Base-by-base conservation (phyloP, 2,329 filamentous ascomycete species). In the Sodiomyces alkalinus region DNA sequence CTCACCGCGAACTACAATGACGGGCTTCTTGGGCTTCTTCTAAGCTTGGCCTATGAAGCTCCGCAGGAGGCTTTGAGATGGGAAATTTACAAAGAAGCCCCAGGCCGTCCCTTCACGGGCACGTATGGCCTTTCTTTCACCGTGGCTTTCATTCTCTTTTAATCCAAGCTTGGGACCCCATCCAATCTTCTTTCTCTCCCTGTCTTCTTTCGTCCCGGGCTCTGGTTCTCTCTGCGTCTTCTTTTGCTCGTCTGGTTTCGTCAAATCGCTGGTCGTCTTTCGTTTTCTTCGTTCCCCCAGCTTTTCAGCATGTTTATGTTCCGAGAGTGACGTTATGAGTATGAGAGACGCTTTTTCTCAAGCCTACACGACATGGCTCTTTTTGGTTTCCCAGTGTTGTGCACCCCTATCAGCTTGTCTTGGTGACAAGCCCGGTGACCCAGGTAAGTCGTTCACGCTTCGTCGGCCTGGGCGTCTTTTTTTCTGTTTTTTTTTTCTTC, bases 331-430 rank as follows among this genome's bases (percentile, higher is more conserved):
- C n/a, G n/a, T n/a, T n/a, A n/a, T n/a, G n/a, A n/a, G n/a, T n/a
- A n/a, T n/a, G n/a, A n/a, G n/a, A n/a, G n/a, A n/a, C n/a, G n/a
- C n/a, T n/a, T n/a, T n/a, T n/a, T n/a, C n/a, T n/a, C 52, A 53
- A 42, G 47, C 51, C 25, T 55, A 53, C 43, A 41, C 52, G 34
- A 60, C 60, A 35, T 67, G 61, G 58, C 51, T 66, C 34, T 51
- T 53, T 37, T 56, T 53, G 33, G 36, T 65, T 36, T 48, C 52
- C 32, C 48, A 52, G 32, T 66, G 62, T 42, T 66, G 62, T 42
- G 43, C 45, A 36, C 52, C 56, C 36, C 41, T 53, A 35, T 41
- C 47, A 32, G 51, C 51, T 40, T 49, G 49, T 32, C 37, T 49
- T 27, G 49, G 55, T 34, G 51, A 57, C 39, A 54, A 52, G 47